Evolutionary conservation across 1,284 basidiomycete genomes (phyloP), one percentile per base, ranked within the genome.

Genomic region (Leccinum subfulvum): DNA sequence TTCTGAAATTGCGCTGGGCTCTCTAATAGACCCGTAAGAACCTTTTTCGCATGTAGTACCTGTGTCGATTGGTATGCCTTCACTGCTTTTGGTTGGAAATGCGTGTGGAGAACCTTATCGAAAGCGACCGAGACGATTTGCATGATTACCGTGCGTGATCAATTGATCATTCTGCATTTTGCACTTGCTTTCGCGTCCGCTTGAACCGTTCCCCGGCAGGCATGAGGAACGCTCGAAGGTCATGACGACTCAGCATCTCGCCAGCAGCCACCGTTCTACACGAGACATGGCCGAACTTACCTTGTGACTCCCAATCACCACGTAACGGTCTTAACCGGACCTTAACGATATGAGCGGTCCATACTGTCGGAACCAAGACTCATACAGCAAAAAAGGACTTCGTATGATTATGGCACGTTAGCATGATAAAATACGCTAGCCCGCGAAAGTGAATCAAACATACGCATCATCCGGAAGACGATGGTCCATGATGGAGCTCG

Each of bases 231-330:
- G 63, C 0, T 21, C 64, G 56, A 9, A 68, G 23, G 47, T 56
- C 56, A 18, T 56, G 3, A 23, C 47, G n/a, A 47, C n/a, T 18
- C 44, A 47, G 33, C 7, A 66, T 1, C 37, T 68, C 54, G 3
- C 54, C 54, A 26, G 49, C 7, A 7, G 67, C 65, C 7, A 64
- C 28, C 10, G 16, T 10, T 44, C 41, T n/a, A 44, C 7, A 44
- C 41, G n/a, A 16, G 14, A 37, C n/a, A n/a, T 39, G 39, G 8
- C 41, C 41, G 41, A 4, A 30, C 65, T 47, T 39, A 21, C 63
- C 59, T 67, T 37, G 33, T 66, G 39, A 56, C 63, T 52, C n/a
- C 66, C 63, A 14, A 65, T 67, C 39, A 67, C 57, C 16, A 65
- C 51, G 3, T 65, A 67, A 21, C n/a, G 57, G 62, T 28, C 63